These are phyloP conservation scores for Fraxinus albicans DNA, from an alignment of 305 asterid genomes.

Conservation along the genomic window DNA sequence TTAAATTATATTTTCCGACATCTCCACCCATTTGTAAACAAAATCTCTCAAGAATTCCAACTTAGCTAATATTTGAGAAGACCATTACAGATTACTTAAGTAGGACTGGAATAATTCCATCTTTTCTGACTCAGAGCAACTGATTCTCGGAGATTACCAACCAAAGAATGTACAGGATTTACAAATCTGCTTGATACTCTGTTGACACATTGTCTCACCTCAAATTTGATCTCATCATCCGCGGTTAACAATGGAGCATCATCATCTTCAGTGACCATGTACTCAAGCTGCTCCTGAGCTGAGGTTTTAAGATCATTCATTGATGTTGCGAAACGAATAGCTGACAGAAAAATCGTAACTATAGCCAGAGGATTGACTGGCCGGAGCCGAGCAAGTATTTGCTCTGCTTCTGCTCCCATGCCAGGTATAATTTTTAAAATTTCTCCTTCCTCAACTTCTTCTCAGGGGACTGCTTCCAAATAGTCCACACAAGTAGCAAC, in stretches of 20 bases:
- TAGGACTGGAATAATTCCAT: conserved; percentile 38
- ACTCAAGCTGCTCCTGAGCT: conserved; percentile 87
- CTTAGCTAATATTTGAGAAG: conserved; percentile 60
- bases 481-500: conserved; percentile 59
- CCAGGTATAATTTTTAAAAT: conserved; percentile 60
- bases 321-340: conserved; percentile 72
- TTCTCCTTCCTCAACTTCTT: conserved; percentile 87
- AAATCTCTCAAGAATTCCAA: conserved; percentile 60
- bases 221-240: conserved; percentile 53
- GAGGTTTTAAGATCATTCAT: conserved; percentile 66
- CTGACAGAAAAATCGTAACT: conserved; percentile 54
- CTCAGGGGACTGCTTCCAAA: conserved; percentile 95
- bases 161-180: conserved; percentile 44
- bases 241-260: conserved; percentile 72
- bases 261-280: conserved; percentile 87
- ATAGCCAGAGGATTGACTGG: conserved; percentile 58
- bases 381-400: conserved; percentile 73
- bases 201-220: conserved; percentile 43
- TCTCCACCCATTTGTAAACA: conserved; percentile 59
- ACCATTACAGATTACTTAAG: conserved; percentile 67
- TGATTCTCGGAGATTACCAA: conserved; percentile 38
- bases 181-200: conserved; percentile 46
- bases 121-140: conserved; percentile 33
- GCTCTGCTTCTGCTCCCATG: conserved; percentile 66
- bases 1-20: conserved; percentile 46